Conservation (phyloP, 768 basidiomycete species). For the Boletus rufocinnamomeus region DNA sequence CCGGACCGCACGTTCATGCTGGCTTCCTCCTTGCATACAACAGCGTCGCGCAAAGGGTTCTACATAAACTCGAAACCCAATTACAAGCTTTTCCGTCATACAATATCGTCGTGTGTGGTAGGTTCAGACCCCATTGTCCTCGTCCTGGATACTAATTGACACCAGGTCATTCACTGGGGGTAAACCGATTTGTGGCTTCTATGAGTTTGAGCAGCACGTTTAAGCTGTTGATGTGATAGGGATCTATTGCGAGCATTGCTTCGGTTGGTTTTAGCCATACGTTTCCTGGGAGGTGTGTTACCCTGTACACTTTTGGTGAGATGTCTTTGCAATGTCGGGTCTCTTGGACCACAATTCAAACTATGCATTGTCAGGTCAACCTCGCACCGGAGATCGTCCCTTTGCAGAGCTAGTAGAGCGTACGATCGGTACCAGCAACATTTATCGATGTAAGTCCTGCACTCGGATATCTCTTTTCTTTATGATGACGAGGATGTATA, state of each 20-base stretch:
- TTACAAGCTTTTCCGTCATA: slow-evolving; percentile 37
- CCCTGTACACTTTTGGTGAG: slow-evolving; percentile 49
- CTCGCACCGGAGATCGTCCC: slow-evolving; percentile 44
- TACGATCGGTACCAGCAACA: slow-evolving; percentile 38
- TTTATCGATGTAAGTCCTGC: slow-evolving; percentile 41
- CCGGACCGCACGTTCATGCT: slow-evolving; percentile 35
- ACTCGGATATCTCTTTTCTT: background rate
- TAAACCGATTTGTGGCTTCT: slow-evolving; percentile 15
- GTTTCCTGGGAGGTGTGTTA: slow-evolving; percentile 29
- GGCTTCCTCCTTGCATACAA: slow-evolving; percentile 41
- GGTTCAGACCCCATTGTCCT: slow-evolving; percentile 1
- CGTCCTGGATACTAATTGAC: slow-evolving; percentile 4
- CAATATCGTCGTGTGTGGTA: slow-evolving; percentile 36
- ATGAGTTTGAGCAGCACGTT: background rate
- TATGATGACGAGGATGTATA: slow-evolving; percentile 17
- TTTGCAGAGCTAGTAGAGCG: slow-evolving; percentile 45
- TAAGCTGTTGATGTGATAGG: slow-evolving; percentile 25
- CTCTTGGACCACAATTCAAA: background rate
- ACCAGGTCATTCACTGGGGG: slow-evolving; percentile 44
- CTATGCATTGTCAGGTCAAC: slow-evolving; percentile 45
- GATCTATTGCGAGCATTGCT: slow-evolving; percentile 42
- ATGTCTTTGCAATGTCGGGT: background rate
- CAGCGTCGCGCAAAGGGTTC: slow-evolving; percentile 33
- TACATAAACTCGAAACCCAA: slow-evolving; percentile 33
- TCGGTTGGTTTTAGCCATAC: slow-evolving; percentile 35